These are phyloP conservation scores for Monosporascus ibericus DNA, from an alignment of 2,329 filamentous ascomycete genomes.

Conservation along the genomic window DNA sequence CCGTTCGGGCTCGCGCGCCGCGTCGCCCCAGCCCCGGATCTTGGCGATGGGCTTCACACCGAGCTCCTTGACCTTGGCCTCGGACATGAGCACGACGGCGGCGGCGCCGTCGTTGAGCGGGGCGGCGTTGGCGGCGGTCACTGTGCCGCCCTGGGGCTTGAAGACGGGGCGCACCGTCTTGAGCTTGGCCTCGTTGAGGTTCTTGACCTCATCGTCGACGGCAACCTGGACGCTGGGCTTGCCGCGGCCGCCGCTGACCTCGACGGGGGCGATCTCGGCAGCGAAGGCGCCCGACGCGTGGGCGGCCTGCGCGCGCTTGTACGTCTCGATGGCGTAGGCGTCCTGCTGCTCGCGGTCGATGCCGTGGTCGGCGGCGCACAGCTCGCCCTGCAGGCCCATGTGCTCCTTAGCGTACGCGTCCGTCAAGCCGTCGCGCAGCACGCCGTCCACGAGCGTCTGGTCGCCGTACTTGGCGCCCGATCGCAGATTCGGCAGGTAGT, in stretches of 20 bases:
- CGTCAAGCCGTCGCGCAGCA: constrained; percentile 89
- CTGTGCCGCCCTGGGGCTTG: constrained; percentile 72
- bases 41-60: constrained; percentile 88
- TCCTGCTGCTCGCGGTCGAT: constrained; percentile 85
- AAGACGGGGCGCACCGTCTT: constrained; percentile 80
- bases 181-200: constrained; percentile 79
- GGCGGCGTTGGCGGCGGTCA: constrained; percentile 94
- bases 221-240: constrained; percentile 79
- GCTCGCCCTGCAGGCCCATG: constrained; percentile 91
- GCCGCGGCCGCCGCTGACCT: constrained; percentile 80
- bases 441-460: constrained; percentile 80
- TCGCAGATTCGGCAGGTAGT: constrained; percentile 87
- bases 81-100: constrained; percentile 87
- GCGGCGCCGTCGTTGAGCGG: constrained; percentile 93
- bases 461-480: constrained; percentile 91
- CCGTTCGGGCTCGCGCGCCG: constrained; percentile 82
- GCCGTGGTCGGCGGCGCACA: constrained; percentile 78
- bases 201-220: constrained; percentile 93
- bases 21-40: constrained; percentile 96
- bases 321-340: constrained; percentile 90
- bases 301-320: constrained; percentile 67
- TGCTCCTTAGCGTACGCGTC: constrained; percentile 95
- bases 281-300: constrained; percentile 76
- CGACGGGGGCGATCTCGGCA: constrained; percentile 81
- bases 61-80: constrained; percentile 88